Percentiles rank a stretch among this genome's conserved stretches.
Evolutionary conservation across 2,329 filamentous ascomycete genomes (phyloP).

Genomic region (Colletotrichum falcatum): DNA sequence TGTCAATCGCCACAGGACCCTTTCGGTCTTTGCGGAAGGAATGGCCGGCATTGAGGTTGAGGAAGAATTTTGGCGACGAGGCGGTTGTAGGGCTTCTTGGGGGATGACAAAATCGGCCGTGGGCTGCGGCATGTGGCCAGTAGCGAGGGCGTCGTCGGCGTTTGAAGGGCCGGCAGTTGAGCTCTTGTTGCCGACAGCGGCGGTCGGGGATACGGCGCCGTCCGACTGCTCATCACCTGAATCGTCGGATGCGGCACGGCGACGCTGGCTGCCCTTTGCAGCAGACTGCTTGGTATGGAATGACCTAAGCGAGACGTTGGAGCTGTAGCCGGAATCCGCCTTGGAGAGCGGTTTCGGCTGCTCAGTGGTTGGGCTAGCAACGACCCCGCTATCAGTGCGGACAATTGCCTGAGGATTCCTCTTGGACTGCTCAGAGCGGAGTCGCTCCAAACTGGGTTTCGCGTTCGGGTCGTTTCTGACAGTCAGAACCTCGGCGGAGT

Average conservation of each 20-base stretch:
- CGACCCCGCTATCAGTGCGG: slow-evolving; percentile 63
- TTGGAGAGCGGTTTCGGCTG: slow-evolving; percentile 62
- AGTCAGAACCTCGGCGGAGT: slow-evolving; percentile 53
- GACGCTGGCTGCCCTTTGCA: not conserved
- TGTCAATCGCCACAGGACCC: slow-evolving; percentile 43
- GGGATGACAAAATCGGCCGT: slow-evolving; percentile 47
- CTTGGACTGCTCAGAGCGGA: slow-evolving; percentile 41
- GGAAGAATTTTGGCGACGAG: slow-evolving; percentile 31
- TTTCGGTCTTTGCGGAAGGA: slow-evolving; percentile 41
- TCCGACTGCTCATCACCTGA: slow-evolving; percentile 30
- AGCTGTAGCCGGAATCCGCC: slow-evolving; percentile 72
- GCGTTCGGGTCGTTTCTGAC: slow-evolving; percentile 58
- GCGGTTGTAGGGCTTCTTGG: slow-evolving; percentile 17
- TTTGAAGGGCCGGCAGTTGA: slow-evolving; percentile 14
- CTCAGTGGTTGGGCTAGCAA: slow-evolving; percentile 59
- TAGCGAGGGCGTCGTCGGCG: slow-evolving; percentile 13
- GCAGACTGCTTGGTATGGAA: slow-evolving; percentile 53
- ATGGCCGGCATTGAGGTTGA: slow-evolving; percentile 32
- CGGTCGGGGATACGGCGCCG: slow-evolving; percentile 21
- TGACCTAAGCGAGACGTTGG: slow-evolving; percentile 68
- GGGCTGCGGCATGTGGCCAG: slow-evolving; percentile 45
- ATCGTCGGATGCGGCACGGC: slow-evolving; percentile 20
- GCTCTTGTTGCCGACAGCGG: slow-evolving; percentile 21
- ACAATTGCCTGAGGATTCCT: slow-evolving; percentile 45
- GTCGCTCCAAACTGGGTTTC: slow-evolving; percentile 50